Conservation (phyloP, 306 rosid genomes). For the Dalbergia oliveri region DNA sequence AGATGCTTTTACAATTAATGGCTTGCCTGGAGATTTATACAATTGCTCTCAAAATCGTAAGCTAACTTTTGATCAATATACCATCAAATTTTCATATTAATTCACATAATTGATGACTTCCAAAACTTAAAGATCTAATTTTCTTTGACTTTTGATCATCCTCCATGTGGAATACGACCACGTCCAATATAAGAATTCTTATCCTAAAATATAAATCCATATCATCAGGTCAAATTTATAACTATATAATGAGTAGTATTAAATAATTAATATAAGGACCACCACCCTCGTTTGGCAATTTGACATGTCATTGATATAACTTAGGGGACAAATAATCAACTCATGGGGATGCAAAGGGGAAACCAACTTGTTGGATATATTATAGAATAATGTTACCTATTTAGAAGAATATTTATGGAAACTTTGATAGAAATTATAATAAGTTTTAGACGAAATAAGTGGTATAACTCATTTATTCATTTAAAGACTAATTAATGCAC, state of each 20-base stretch:
- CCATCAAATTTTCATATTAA: background rate
- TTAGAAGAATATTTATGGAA: too few relatives aligned
- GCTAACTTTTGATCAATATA: background rate
- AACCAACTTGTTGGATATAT: constrained; percentile 45
- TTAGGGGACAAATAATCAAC: constrained; percentile 40
- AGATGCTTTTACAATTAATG: constrained; percentile 68
- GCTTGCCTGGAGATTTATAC: constrained; percentile 60
- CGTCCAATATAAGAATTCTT: background rate
- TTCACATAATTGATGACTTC: background rate
- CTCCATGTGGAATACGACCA: background rate
- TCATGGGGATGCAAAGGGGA: constrained; percentile 49
- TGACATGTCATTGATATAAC: background rate
- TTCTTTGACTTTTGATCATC: background rate
- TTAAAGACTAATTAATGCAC: too few relatives aligned
- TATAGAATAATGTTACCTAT: too few relatives aligned
- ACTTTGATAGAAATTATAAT: too few relatives aligned
- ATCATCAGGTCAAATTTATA: background rate
- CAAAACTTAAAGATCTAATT: background rate
- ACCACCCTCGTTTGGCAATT: too few relatives aligned
- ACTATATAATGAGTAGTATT: too few relatives aligned
- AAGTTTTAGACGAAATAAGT: too few relatives aligned
- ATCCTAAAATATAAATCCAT: background rate
- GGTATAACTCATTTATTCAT: too few relatives aligned
- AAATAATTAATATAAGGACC: too few relatives aligned
- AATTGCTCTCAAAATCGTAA: constrained; percentile 58